These are phyloP conservation scores for Aspergillus diversus DNA, from an alignment of 495 filamentous ascomycete species.

Conservation along the genomic window DNA sequence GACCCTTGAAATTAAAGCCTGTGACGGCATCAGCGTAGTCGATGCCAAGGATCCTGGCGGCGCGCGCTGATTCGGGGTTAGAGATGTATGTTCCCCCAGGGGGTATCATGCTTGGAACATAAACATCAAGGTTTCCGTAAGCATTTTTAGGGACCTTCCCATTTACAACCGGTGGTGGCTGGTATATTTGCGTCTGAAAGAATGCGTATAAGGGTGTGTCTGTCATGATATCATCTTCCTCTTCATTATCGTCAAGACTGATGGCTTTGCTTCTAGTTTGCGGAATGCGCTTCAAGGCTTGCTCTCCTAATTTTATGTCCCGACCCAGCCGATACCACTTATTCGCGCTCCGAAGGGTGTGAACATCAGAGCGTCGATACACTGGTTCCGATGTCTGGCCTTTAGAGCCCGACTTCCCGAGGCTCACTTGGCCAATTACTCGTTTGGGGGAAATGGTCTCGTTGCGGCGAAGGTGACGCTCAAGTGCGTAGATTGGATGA, in stretches of 20 bases:
- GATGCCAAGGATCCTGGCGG: slow-evolving; percentile 76
- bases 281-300: slow-evolving; percentile 72
- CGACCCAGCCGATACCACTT: slow-evolving; percentile 88
- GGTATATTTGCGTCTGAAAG: slow-evolving; percentile 77
- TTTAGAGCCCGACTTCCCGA: slow-evolving; percentile 63
- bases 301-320: slow-evolving; percentile 71
- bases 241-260: slow-evolving; percentile 44
- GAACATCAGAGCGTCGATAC: slow-evolving; percentile 80
- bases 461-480: slow-evolving; percentile 82
- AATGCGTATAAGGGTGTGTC: slow-evolving; percentile 66
- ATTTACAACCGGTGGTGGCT: slow-evolving; percentile 71
- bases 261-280: slow-evolving; percentile 44
- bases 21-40: slow-evolving; percentile 90
- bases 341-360: slow-evolving; percentile 71
- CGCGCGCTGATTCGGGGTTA: slow-evolving; percentile 67
- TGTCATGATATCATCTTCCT: slow-evolving; percentile 39
- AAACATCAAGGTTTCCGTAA: slow-evolving; percentile 89
- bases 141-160: slow-evolving; percentile 82
- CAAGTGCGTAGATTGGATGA: slow-evolving; percentile 87
- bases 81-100: slow-evolving; percentile 74
- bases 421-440: slow-evolving; percentile 74
- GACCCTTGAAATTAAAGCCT: slow-evolving; percentile 83
- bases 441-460: slow-evolving; percentile 76
- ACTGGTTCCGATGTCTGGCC: slow-evolving; percentile 62
- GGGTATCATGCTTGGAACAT: slow-evolving; percentile 91